phyloP scores from a whole-genome alignment of 2,329 filamentous ascomycete species.

The Polychaeton citri region DNA sequence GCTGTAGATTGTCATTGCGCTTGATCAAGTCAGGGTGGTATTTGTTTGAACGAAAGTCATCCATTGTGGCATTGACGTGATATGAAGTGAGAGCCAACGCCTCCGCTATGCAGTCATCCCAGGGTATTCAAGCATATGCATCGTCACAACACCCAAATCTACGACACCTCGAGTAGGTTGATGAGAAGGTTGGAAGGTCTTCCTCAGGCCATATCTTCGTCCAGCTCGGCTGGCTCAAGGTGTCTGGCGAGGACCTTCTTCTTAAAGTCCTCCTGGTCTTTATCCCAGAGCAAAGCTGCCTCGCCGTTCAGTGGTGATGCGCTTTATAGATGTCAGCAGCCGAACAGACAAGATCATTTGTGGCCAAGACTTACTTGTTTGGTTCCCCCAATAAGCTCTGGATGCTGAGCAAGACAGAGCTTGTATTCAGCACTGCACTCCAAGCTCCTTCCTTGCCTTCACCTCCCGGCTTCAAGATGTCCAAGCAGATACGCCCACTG shows the following conservation, averaged over 20 bases:
- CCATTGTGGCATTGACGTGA: no score
- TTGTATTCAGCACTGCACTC: conserved; percentile 94
- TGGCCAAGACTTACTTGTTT: conserved; percentile 64
- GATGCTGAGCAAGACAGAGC: conserved; percentile 81
- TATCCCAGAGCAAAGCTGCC: conserved; percentile 92
- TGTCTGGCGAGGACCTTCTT: conserved; percentile 52
- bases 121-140: background rate
- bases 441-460: conserved; percentile 58
- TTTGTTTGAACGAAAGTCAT: no score
- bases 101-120: background rate
- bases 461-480: conserved; percentile 63
- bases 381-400: conserved; percentile 93
- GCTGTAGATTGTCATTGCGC: no score
- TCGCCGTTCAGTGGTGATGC: conserved; percentile 91
- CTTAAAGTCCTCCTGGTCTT: conserved; percentile 76
- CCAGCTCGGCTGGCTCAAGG: conserved; percentile 39
- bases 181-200: background rate
- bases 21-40: no score
- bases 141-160: background rate
- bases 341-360: background rate
- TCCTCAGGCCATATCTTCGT: conserved; percentile 11
- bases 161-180: background rate
- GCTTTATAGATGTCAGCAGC: conserved; percentile 34
- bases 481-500: conserved; percentile 87
- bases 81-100: background rate